phyloP scores from a whole-genome alignment of 2,329 filamentous ascomycete species.

The Diaporthe nobilis region DNA sequence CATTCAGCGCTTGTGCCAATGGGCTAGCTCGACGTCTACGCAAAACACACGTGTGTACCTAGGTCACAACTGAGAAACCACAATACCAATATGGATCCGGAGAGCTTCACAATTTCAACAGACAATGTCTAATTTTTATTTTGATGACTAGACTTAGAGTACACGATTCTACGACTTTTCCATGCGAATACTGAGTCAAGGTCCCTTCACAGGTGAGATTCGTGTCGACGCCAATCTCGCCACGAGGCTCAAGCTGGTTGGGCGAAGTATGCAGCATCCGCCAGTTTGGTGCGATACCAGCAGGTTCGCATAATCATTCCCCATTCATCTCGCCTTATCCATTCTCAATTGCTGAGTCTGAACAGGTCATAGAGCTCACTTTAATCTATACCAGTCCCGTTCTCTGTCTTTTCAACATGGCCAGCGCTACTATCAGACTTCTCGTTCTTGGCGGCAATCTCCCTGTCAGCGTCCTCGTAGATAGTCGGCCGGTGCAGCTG shows the following conservation, averaged over 20 bases:
- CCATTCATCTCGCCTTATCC: too few species aligned
- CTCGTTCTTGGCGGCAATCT: slow-evolving; percentile 34
- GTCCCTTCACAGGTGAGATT: too few species aligned
- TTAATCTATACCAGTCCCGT: neutral
- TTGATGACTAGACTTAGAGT: neutral
- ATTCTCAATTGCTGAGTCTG: too few species aligned
- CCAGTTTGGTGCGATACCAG: too few species aligned
- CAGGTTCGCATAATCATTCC: too few species aligned
- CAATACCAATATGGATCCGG: neutral
- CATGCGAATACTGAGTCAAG: too few species aligned
- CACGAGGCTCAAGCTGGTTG: too few species aligned
- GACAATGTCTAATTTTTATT: neutral
- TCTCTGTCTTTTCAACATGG: slow-evolving; percentile 19
- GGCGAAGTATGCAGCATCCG: too few species aligned
- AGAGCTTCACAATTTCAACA: neutral
- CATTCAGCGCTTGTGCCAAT: neutral
- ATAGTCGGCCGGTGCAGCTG: slow-evolving; percentile 34
- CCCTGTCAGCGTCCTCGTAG: slow-evolving; percentile 37
- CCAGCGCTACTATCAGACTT: slow-evolving; percentile 27
- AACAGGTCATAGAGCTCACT: too few species aligned
- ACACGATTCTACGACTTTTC: too few species aligned
- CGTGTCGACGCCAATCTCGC: too few species aligned
- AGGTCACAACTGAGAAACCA: neutral
- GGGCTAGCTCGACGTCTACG: neutral
- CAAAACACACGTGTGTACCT: neutral